Conservation (phyloP, 2,329 filamentous ascomycete genomes). For the Chaetothyriales sp. region DNA sequence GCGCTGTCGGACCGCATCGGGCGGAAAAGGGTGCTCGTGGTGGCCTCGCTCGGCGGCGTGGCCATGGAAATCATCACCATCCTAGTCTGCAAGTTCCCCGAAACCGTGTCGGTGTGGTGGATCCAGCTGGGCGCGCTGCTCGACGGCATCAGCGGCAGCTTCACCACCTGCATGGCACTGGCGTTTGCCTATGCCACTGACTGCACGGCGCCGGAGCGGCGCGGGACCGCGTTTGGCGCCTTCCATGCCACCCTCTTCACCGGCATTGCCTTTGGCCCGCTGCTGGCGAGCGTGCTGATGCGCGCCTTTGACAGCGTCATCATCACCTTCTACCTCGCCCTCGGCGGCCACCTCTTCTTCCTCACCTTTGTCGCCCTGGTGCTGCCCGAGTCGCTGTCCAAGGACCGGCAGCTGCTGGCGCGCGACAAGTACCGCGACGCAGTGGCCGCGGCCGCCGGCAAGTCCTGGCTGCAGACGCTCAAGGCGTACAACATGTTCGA, state of each 20-base stretch:
- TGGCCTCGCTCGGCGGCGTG: slow-evolving; percentile 63
- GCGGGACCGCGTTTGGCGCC: slow-evolving; percentile 75
- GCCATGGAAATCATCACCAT: slow-evolving; percentile 64
- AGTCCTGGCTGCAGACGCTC: slow-evolving; percentile 28
- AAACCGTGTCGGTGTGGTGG: slow-evolving; percentile 61
- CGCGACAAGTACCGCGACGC: slow-evolving; percentile 50
- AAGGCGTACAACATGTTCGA: slow-evolving; percentile 54
- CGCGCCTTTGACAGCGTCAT: slow-evolving; percentile 61
- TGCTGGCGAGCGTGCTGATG: slow-evolving; percentile 68
- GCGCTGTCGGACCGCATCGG: slow-evolving; percentile 78
- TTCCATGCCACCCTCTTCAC: slow-evolving; percentile 80
- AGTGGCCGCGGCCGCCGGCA: slow-evolving; percentile 22
- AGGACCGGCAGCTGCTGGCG: slow-evolving; percentile 55
- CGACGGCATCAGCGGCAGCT: slow-evolving; percentile 78
- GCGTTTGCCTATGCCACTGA: slow-evolving; percentile 81
- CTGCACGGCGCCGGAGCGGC: slow-evolving; percentile 65
- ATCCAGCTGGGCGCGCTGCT: slow-evolving; percentile 62
- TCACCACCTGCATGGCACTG: slow-evolving; percentile 67
- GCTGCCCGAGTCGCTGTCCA: slow-evolving; percentile 73
- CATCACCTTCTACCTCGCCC: slow-evolving; percentile 69
- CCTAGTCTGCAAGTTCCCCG: slow-evolving; percentile 60
- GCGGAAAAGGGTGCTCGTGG: slow-evolving; percentile 57
- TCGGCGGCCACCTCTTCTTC: slow-evolving; percentile 61
- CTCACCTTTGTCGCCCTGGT: slow-evolving; percentile 56
- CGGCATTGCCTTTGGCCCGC: slow-evolving; percentile 76